Conservation (phyloP, 1,139 yeast genomes). For the Blastobotrys niveus region DNA sequence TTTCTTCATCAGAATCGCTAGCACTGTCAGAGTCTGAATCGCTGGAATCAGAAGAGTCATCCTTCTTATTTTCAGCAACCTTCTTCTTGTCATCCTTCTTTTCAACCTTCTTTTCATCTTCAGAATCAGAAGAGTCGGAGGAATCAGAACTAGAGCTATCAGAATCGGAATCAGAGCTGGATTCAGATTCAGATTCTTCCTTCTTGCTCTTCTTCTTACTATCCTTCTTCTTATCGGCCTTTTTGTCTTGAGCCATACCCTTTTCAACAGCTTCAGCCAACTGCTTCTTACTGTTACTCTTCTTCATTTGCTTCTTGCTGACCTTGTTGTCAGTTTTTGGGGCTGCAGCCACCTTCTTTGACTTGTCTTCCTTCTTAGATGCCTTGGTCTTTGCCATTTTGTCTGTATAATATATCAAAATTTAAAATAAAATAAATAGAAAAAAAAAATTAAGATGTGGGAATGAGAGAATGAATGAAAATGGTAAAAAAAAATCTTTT, state of each 20-base stretch:
- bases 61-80: no score
- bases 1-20: slow-evolving; percentile 19
- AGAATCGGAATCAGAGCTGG: slow-evolving; percentile 31
- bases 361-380: slow-evolving; percentile 15
- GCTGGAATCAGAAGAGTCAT: slow-evolving; percentile 25
- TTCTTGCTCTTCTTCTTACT: slow-evolving; percentile 24
- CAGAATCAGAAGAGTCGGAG: slow-evolving; percentile 30
- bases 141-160: slow-evolving; percentile 18
- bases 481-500: slow-evolving; percentile 3
- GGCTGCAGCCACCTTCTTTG: slow-evolving; percentile 1
- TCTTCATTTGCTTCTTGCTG: slow-evolving; percentile 29
- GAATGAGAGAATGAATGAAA: not conserved
- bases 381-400: slow-evolving; percentile 18
- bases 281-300: slow-evolving; percentile 10
- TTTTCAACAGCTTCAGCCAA: slow-evolving; percentile 13
- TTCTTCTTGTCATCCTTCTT: slow-evolving; percentile 20
- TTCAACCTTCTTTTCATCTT: slow-evolving; percentile 15
- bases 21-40: slow-evolving; percentile 21
- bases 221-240: slow-evolving; percentile 25
- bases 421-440: not conserved
- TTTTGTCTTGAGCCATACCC: slow-evolving; percentile 24
- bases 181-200: slow-evolving; percentile 23
- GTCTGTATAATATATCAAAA: slow-evolving; percentile 6
- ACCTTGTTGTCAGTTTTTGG: slow-evolving; percentile 21
- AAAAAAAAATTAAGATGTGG: not conserved